Evolutionary conservation across 73 alveolate genomes (phyloP).

Genomic region (Paramecium primaurelia): DNA sequence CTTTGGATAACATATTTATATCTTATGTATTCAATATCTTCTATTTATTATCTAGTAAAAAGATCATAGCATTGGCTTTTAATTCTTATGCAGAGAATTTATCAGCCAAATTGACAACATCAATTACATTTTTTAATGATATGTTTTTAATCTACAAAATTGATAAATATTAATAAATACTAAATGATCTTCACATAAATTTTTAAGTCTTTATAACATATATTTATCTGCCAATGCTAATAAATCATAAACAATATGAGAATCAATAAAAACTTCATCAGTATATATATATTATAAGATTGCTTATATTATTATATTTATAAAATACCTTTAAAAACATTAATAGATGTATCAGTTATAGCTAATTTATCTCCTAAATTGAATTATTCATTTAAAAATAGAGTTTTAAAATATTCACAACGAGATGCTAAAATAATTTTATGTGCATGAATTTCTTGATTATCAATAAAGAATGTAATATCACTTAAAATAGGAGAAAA

Average conservation of each 20-base stretch:
- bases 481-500: conserved; percentile 57
- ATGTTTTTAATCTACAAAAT: conserved; percentile 29
- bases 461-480: conserved; percentile 68
- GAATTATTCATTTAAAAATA: conserved; percentile 51
- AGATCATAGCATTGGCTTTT: conserved; percentile 67
- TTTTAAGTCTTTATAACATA: conserved; percentile 63
- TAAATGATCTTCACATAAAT: conserved; percentile 71
- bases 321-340: conserved; percentile 49
- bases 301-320: background rate
- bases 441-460: conserved; percentile 65
- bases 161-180: background rate
- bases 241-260: conserved; percentile 58
- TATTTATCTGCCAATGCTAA: conserved; percentile 70
- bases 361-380: background rate
- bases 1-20: conserved; percentile 11
- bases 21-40: conserved; percentile 6
- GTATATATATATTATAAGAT: conserved; percentile 69
- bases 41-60: conserved; percentile 31
- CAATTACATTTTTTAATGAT: conserved; percentile 71
- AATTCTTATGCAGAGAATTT: conserved; percentile 70
- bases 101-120: conserved; percentile 69
- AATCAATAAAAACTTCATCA: conserved; percentile 51
- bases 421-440: conserved; percentile 71
- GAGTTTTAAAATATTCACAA: conserved; percentile 69
- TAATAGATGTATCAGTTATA: background rate